Base-by-base conservation (phyloP, 495 filamentous ascomycete genomes). In the Podospora appendiculata region DNA sequence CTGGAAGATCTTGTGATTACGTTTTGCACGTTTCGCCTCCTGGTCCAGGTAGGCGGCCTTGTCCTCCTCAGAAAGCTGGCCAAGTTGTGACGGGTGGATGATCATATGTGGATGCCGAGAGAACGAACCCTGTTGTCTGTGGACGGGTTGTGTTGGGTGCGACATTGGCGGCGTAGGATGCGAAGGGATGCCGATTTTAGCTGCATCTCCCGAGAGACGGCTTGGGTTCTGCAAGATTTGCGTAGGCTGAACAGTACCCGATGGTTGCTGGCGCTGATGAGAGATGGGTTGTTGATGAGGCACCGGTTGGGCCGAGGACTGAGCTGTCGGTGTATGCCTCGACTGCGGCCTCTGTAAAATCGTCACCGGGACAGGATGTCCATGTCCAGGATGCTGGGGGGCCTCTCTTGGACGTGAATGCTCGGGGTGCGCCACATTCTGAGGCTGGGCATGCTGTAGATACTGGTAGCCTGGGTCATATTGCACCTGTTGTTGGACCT, bases 1-100 rank as follows among this genome's bases (percentile, higher is more conserved):
- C 19, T 93, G 79, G 60, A 88, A 89, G 49, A 99, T 99, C 73
- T 99, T 99, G 74, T 97, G 92, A 63, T 97, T 97, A 33, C 93
- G 83, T 71, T 99, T 99, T 3, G 94, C 88, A 44, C 94, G 82
- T 69, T 90, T 95, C 9, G 92, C 90, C 64, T 97, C 93, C 58
- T 95, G 93, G 54, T 86, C 80, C 52, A 95, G 66, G 63, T 88
- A 95, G 12, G 83, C 79, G 13, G 83, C 76, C 54, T 90, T 89
- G 46, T 84, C 79, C 47, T 89, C 86, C 53, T 91, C 86, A n/a
- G 84, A 81, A 47, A 95, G 73, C 36, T 87, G 74, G 51, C 87
- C 73, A 19, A 92, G 76, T 59, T 95, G 91, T 77, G 85, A 68
- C 79, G 83, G 55, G 79, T 88, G 62, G 80, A 84, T 51, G 79